Conservation (phyloP, 139 green algal species). For the Picochlorum sp. region DNA sequence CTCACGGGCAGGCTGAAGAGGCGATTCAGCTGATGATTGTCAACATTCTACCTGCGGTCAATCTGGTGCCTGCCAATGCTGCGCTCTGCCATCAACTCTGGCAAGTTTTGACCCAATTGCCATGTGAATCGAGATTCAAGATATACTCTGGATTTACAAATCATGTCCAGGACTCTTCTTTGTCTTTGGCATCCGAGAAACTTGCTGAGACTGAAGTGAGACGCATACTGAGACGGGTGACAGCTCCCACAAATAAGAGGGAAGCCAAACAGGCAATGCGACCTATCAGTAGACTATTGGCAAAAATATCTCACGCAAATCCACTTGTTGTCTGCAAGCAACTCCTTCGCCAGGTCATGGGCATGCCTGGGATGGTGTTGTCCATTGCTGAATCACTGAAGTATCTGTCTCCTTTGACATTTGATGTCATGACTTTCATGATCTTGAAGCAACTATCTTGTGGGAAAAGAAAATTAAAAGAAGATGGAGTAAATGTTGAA, state of each 20-base stretch:
- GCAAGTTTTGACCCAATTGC: constrained; percentile 48
- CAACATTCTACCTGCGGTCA: constrained; percentile 47
- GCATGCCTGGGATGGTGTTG: constrained; percentile 50
- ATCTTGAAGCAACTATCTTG: constrained; percentile 43
- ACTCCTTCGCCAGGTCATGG: constrained; percentile 40
- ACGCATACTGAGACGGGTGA: constrained; percentile 37
- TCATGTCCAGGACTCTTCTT: neutral
- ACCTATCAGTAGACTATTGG: constrained; percentile 40
- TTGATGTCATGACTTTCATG: constrained; percentile 57
- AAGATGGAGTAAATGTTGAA: constrained; percentile 68
- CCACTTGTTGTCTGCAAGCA: constrained; percentile 35
- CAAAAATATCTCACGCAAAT: constrained; percentile 41
- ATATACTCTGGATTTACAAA: constrained; percentile 45
- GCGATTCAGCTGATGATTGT: constrained; percentile 23
- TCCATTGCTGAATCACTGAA: constrained; percentile 58
- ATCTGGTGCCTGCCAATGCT: constrained; percentile 39
- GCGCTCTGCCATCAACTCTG: constrained; percentile 51
- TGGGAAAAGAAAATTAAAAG: constrained; percentile 45
- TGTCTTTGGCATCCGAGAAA: constrained; percentile 31
- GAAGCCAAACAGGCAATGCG: constrained; percentile 38
- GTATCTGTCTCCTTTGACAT: constrained; percentile 50
- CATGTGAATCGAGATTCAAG: constrained; percentile 41
- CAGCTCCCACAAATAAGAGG: constrained; percentile 23
- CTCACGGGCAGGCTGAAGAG: neutral
- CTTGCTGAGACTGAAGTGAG: constrained; percentile 35